phyloP scores from a whole-genome alignment of 2,329 filamentous ascomycete species.

The Pseudopyricularia cyperi region DNA sequence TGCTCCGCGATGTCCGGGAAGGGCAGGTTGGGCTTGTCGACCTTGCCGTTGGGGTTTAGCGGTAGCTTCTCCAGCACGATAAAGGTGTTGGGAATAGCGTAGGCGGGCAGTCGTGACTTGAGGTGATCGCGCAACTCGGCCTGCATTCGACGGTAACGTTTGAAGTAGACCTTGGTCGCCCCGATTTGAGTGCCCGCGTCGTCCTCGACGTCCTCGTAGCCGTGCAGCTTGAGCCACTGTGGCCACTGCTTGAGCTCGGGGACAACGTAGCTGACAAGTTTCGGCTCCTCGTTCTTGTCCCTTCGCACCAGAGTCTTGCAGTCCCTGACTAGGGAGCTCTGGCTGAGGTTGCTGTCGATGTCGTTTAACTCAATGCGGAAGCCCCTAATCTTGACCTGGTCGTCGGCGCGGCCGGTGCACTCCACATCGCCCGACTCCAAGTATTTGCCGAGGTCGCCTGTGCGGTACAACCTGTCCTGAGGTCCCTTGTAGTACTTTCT shows the following conservation, averaged over 20 bases:
- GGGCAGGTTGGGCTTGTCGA: constrained; percentile 66
- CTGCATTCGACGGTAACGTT: constrained; percentile 32
- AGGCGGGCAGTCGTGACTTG: constrained; percentile 57
- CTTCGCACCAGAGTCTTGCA: constrained; percentile 75
- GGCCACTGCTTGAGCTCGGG: constrained; percentile 67
- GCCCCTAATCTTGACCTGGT: constrained; percentile 83
- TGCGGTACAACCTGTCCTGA: constrained; percentile 74
- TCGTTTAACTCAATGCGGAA: constrained; percentile 93
- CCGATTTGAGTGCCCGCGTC: constrained; percentile 37
- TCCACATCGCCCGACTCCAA: constrained; percentile 57
- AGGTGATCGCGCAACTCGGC: constrained; percentile 50
- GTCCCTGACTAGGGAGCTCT: constrained; percentile 65
- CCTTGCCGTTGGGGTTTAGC: constrained; percentile 63
- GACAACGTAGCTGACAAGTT: constrained; percentile 80
- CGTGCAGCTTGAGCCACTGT: constrained; percentile 46
- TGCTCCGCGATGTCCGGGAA: constrained; percentile 66
- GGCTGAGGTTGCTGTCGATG: constrained; percentile 72
- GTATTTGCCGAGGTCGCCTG: constrained; percentile 74
- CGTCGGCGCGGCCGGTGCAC: constrained; percentile 68
- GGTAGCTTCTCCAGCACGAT: constrained; percentile 52
- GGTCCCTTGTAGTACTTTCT: constrained; percentile 66
- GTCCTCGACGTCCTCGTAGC: constrained; percentile 40
- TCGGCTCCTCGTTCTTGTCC: constrained; percentile 75
- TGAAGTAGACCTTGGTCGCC: constrained; percentile 25
- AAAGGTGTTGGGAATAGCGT: constrained; percentile 63